phyloP scores from a whole-genome alignment of 1,139 yeast genomes.

The Eremothecium coryli region DNA sequence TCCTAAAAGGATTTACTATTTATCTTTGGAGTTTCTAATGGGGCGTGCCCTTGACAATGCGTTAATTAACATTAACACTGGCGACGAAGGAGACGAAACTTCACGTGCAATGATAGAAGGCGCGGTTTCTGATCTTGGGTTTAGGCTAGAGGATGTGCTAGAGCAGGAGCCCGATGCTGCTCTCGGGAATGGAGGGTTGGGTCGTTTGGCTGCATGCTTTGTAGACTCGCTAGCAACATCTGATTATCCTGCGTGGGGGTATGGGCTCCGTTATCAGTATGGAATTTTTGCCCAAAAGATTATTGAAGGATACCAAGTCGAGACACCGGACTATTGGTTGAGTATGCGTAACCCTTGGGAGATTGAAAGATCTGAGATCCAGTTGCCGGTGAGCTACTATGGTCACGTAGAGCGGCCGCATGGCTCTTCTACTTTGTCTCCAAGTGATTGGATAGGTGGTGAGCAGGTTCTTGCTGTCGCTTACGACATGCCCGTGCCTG shows the following conservation, averaged over 20 bases:
- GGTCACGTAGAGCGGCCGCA: slow-evolving; percentile 63
- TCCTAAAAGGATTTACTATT: slow-evolving; percentile 78
- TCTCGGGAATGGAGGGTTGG: slow-evolving; percentile 91
- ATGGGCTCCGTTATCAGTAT: slow-evolving; percentile 85
- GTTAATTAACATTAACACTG: slow-evolving; percentile 59
- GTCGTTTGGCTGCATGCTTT: slow-evolving; percentile 91
- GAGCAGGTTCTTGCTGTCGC: slow-evolving; percentile 86
- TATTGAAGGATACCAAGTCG: slow-evolving; percentile 88
- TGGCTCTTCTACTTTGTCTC: slow-evolving; percentile 40
- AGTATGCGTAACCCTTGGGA: slow-evolving; percentile 89
- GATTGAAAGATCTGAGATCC: slow-evolving; percentile 75
- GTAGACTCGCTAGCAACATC: slow-evolving; percentile 82
- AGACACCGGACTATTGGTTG: slow-evolving; percentile 91
- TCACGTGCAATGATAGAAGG: slow-evolving; percentile 42
- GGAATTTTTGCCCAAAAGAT: slow-evolving; percentile 90
- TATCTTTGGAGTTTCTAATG: slow-evolving; percentile 85
- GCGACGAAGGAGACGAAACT: slow-evolving; percentile 12
- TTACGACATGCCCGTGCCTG: slow-evolving; percentile 92
- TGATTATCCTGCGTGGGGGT: slow-evolving; percentile 94
- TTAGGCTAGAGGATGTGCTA: slow-evolving; percentile 76
- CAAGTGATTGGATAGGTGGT: slow-evolving; percentile 71
- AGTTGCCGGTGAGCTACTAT: slow-evolving; percentile 86
- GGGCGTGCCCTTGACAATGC: slow-evolving; percentile 96
- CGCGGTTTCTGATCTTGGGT: slow-evolving; percentile 70
- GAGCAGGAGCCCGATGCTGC: slow-evolving; percentile 91